phyloP scores from a whole-genome alignment of 345 rosid genomes.

The Citrus glauca region DNA sequence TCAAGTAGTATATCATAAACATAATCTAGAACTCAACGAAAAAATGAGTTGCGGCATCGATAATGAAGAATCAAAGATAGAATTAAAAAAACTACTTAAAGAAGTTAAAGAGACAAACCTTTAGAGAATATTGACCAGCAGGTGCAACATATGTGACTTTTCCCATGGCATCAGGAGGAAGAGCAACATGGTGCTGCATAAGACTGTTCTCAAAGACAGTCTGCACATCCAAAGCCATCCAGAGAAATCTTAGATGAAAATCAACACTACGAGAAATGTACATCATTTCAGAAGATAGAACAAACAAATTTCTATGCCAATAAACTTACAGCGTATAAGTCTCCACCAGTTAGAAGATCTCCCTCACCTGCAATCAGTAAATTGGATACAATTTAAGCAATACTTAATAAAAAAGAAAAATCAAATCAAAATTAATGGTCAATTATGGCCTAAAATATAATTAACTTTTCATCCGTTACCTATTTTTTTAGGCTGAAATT shows the following conservation, averaged over 20 bases:
- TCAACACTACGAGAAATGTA: background rate
- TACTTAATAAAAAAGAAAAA: background rate
- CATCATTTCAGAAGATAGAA: background rate
- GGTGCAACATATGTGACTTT: slow-evolving; percentile 90
- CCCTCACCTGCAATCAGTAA: slow-evolving; percentile 70
- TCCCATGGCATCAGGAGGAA: slow-evolving; percentile 98
- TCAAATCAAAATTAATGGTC: background rate
- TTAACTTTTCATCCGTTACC: slow-evolving; percentile 36
- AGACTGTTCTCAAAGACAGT: slow-evolving; percentile 91
- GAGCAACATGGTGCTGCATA: slow-evolving; percentile 84
- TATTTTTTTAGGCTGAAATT: slow-evolving; percentile 81
- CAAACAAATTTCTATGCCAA: slow-evolving; percentile 14
- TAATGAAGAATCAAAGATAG: background rate
- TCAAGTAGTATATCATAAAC: background rate
- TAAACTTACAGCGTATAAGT: slow-evolving; percentile 91
- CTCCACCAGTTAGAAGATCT: slow-evolving; percentile 95
- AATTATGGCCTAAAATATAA: slow-evolving; percentile 1
- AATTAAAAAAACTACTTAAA: background rate
- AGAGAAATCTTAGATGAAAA: slow-evolving; percentile 15
- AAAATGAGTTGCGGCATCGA: background rate
- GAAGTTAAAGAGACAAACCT: slow-evolving; percentile 42
- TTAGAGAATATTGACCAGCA: slow-evolving; percentile 96
- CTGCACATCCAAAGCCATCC: slow-evolving; percentile 40
- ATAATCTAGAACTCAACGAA: background rate
- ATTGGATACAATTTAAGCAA: slow-evolving; percentile 18